phyloP scores from a whole-genome alignment of 768 basidiomycete species.

The Pleurotus pulmonarius region DNA sequence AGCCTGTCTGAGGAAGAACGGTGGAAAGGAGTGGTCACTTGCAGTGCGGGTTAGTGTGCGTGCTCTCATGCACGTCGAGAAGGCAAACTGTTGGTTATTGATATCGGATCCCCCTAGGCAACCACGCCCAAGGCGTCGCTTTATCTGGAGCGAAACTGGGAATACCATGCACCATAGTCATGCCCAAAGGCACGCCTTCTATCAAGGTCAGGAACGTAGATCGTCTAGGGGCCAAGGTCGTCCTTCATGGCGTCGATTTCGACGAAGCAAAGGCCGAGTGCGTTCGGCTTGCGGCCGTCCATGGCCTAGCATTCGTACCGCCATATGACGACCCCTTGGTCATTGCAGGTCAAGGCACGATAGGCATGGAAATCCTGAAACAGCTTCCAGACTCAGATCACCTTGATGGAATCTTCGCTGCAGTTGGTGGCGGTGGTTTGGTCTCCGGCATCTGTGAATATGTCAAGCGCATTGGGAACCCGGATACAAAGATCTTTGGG shows the following conservation, averaged over 20 bases:
- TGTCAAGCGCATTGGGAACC: slow-evolving; percentile 87
- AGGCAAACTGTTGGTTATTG: slow-evolving; percentile 9
- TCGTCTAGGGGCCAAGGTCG: slow-evolving; percentile 92
- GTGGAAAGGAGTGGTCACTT: slow-evolving; percentile 97
- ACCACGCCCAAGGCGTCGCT: slow-evolving; percentile 98
- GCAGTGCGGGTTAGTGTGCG: slow-evolving; percentile 91
- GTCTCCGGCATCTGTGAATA: slow-evolving; percentile 90
- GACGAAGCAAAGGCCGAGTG: slow-evolving; percentile 97
- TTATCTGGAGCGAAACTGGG: slow-evolving; percentile 84
- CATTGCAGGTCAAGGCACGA: slow-evolving; percentile 95
- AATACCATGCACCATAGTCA: slow-evolving; percentile 98
- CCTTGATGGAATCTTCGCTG: slow-evolving; percentile 82
- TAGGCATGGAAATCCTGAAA: slow-evolving; percentile 92
- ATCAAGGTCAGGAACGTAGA: slow-evolving; percentile 96
- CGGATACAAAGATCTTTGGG: slow-evolving; percentile 76
- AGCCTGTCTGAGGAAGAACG: slow-evolving; percentile 81
- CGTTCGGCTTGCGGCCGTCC: slow-evolving; percentile 69
- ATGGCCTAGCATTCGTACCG: slow-evolving; percentile 87
- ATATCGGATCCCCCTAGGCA: slow-evolving; percentile 51
- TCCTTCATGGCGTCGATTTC: slow-evolving; percentile 89
- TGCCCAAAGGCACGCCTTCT: slow-evolving; percentile 91
- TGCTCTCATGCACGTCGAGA: slow-evolving; percentile 21
- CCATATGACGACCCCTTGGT: slow-evolving; percentile 97
- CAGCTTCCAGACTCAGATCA: slow-evolving; percentile 73
- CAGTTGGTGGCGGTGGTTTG: slow-evolving; percentile 94